Percentiles rank a stretch among this genome's conserved stretches.
These are phyloP conservation scores for Saturnispora mendoncae DNA, from an alignment of 805 yeast genomes.

Conservation along the genomic window DNA sequence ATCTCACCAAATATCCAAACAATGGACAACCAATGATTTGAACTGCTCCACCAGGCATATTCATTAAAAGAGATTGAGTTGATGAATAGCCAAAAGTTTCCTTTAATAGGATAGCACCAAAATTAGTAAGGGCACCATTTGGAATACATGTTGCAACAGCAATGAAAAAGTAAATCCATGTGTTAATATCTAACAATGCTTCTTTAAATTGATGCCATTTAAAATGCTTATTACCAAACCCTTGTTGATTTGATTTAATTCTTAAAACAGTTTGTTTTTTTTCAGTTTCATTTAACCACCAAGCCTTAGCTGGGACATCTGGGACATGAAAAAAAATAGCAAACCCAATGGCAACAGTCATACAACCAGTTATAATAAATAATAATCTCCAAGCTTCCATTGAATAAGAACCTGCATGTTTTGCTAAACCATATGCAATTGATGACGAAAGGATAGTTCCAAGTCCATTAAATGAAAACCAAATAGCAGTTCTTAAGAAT, in stretches of 20 bases:
- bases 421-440: slow-evolving; percentile 23
- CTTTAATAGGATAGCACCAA: slow-evolving; percentile 10
- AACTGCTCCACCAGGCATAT: slow-evolving; percentile 30
- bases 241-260: slow-evolving; percentile 28
- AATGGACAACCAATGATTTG: slow-evolving; percentile 21
- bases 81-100: slow-evolving; percentile 12
- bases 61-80: slow-evolving; percentile 16
- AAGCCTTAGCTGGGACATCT: slow-evolving; percentile 41
- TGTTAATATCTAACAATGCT: slow-evolving; percentile 35
- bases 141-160: slow-evolving; percentile 23
- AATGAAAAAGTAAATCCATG: slow-evolving; percentile 29
- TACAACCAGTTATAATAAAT: slow-evolving; percentile 46
- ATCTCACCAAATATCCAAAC: background rate
- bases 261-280: slow-evolving; percentile 35
- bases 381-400: slow-evolving; percentile 35
- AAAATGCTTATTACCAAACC: slow-evolving; percentile 33
- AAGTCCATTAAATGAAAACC: slow-evolving; percentile 28
- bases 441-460: slow-evolving; percentile 12
- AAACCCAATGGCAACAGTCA: slow-evolving; percentile 33
- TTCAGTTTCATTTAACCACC: slow-evolving; percentile 30
- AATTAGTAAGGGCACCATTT: slow-evolving; percentile 12
- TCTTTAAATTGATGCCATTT: slow-evolving; percentile 38
- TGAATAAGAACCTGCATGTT: slow-evolving; percentile 19
- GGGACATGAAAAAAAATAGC: slow-evolving; percentile 36
- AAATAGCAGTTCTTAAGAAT: slow-evolving; percentile 31